Evolutionary conservation across 768 basidiomycete species (phyloP).

Genomic region (Coprinopsis marcescibilis): DNA sequence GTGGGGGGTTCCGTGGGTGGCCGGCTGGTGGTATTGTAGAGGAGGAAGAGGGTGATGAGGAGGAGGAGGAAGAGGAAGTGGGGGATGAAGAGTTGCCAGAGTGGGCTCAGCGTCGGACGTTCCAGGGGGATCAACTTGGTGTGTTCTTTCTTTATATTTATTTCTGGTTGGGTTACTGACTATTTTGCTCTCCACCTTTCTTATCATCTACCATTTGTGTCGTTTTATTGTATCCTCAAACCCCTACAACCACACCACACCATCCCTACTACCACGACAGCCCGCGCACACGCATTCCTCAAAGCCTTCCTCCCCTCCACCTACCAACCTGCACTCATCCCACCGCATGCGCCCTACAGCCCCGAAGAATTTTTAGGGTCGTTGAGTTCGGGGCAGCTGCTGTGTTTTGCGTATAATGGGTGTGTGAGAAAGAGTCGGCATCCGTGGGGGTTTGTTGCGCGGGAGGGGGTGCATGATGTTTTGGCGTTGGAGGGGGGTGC

Average conservation of each 20-base stretch:
- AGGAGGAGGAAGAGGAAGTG: constrained; percentile 36
- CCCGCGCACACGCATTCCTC: constrained; percentile 60
- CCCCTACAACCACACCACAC: too few species aligned
- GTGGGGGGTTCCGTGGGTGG: not conserved
- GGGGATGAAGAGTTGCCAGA: constrained; percentile 71
- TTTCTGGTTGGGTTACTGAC: not conserved
- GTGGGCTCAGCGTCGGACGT: constrained; percentile 66
- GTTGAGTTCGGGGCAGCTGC: constrained; percentile 71
- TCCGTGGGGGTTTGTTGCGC: constrained; percentile 85
- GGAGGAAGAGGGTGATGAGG: constrained; percentile 35
- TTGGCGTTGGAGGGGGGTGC: constrained; percentile 50
- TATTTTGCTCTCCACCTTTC: not conserved
- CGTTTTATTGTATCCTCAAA: too few species aligned
- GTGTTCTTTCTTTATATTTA: constrained; percentile 18
- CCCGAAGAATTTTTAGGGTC: constrained; percentile 37
- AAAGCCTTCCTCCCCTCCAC: constrained; percentile 51
- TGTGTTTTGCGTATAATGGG: constrained; percentile 77
- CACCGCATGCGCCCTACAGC: constrained; percentile 19
- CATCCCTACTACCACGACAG: constrained; percentile 33
- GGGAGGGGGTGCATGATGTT: constrained; percentile 76
- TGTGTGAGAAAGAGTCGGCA: constrained; percentile 75
- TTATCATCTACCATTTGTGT: too few species aligned
- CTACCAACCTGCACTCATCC: constrained; percentile 36
- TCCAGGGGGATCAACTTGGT: constrained; percentile 57
- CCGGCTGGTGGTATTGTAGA: too few species aligned